These are phyloP conservation scores for Syncephalis fuscata DNA, from an alignment of 371 early-diverging fungal species.

Conservation along the genomic window DNA sequence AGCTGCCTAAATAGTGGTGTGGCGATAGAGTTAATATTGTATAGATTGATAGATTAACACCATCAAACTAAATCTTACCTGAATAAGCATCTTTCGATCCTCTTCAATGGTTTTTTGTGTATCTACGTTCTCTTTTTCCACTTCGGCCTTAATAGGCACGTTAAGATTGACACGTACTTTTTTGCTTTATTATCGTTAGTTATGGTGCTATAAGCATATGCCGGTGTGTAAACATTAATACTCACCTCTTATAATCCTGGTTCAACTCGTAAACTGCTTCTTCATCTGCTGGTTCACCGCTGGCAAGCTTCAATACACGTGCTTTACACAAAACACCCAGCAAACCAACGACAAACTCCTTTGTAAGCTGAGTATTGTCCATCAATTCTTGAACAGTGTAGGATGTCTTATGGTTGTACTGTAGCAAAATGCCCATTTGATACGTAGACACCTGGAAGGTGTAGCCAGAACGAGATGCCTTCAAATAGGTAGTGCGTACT, in stretches of 20 bases:
- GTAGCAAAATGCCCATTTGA: slow-evolving; percentile 79
- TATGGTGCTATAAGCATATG: not conserved
- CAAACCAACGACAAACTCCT: slow-evolving; percentile 46
- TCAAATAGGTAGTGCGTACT: slow-evolving; percentile 63
- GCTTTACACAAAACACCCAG: slow-evolving; percentile 68
- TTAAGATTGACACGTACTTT: slow-evolving; percentile 75
- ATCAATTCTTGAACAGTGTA: slow-evolving; percentile 48
- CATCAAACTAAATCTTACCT: slow-evolving; percentile 27
- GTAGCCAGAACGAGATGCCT: slow-evolving; percentile 45
- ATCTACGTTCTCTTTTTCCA: slow-evolving; percentile 72
- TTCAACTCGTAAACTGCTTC: slow-evolving; percentile 52
- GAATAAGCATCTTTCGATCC: slow-evolving; percentile 78
- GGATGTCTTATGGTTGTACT: slow-evolving; percentile 50
- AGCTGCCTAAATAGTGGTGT: slow-evolving; percentile 43
- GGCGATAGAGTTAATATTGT: not conserved
- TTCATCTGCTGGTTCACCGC: slow-evolving; percentile 32
- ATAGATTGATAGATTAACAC: not conserved
- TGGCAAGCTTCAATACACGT: slow-evolving; percentile 39
- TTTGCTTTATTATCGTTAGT: slow-evolving; percentile 26
- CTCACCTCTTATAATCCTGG: slow-evolving; percentile 61
- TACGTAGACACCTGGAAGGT: slow-evolving; percentile 69
- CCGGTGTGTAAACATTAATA: not conserved
- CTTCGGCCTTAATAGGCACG: slow-evolving; percentile 61
- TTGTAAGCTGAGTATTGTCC: slow-evolving; percentile 44
- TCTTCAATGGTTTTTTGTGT: slow-evolving; percentile 78